Base-by-base conservation (phyloP, 139 green algal species). In the Coccomyxa sp. region DNA sequence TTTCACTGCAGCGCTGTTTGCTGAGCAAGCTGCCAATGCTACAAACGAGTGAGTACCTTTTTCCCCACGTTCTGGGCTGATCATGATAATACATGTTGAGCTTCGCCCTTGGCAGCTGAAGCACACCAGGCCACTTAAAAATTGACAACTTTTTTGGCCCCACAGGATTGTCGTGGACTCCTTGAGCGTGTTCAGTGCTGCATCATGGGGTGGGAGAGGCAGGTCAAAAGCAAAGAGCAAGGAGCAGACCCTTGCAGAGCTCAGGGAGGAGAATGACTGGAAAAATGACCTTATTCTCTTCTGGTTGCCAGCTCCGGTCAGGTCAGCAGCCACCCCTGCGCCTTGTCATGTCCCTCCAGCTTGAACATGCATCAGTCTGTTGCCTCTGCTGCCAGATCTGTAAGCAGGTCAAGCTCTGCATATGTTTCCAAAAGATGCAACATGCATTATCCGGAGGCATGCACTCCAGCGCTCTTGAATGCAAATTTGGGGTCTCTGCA, bases 221-320 rank as follows among this genome's bases (percentile, higher is more conserved):
- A 9, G 31, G 1, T 38, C 23, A 77, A 31, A n/a, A 10, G 66
- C 66, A 27, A 74, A 74, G 66, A 77, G 71, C 27, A 77, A n/a
- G 12, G 71, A 31, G 71, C 71, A 77, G 71, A 77, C 71, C 23
- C 27, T 77, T 15, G 27, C 71, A 10, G 82, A 94, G 11, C 60
- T 96, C 0, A n/a, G 67, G 12, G 90, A 90, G 81, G 94, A 97
- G 83, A 91, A 94, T 83, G 87, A 89, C 31, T 97, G 94, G 94
- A 97, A 97, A 85, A 97, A 96, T 84, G 60, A 82, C 45, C 84
- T 97, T 30, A 88, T 93, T 28, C 85, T 95, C 68, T 90, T 88
- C 82, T 84, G 87, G 67, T 79, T 92, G 13, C 84, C 88, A 12
- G 51, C 84, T 21, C 31, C 51, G 32, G n/a, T 80, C 21, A 86